Evolutionary conservation across 345 rosid species (phyloP).

Genomic region (Viola odorata): DNA sequence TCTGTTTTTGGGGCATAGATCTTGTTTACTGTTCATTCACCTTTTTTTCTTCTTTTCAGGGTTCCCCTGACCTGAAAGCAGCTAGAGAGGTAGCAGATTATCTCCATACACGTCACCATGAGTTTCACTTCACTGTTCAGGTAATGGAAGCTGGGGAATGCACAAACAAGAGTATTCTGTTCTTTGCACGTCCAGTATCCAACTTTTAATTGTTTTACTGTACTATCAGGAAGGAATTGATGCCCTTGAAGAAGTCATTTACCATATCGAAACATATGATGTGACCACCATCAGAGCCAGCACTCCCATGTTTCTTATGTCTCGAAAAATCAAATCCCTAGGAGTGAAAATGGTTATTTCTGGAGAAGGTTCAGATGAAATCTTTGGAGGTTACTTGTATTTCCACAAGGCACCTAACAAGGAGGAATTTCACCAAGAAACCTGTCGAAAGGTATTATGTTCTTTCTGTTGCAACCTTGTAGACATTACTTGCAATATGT

Average conservation of each 20-base stretch:
- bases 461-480: neutral
- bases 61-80: slow-evolving; percentile 74
- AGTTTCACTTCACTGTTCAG: slow-evolving; percentile 76
- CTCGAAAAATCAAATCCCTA: slow-evolving; percentile 76
- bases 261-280: slow-evolving; percentile 79
- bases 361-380: slow-evolving; percentile 89
- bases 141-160: slow-evolving; percentile 19
- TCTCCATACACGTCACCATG: slow-evolving; percentile 72
- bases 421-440: slow-evolving; percentile 72
- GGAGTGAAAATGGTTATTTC: slow-evolving; percentile 90
- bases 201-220: slow-evolving; percentile 5
- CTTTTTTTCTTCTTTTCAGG: slow-evolving; percentile 34
- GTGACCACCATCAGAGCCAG: slow-evolving; percentile 87
- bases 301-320: slow-evolving; percentile 91
- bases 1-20: neutral
- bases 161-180: neutral
- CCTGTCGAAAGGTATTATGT: slow-evolving; percentile 63
- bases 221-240: slow-evolving; percentile 69
- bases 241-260: slow-evolving; percentile 83
- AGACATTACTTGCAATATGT: slow-evolving; percentile 3
- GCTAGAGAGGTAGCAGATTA: slow-evolving; percentile 80
- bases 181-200: neutral
- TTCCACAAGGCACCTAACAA: slow-evolving; percentile 86
- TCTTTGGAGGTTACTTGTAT: slow-evolving; percentile 81
- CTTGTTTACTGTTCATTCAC: neutral